Percentiles rank a stretch among this genome's conserved stretches.
These are phyloP conservation scores for Pichia sp. DNA, from an alignment of 1,139 yeast genomes.

Conservation along the genomic window DNA sequence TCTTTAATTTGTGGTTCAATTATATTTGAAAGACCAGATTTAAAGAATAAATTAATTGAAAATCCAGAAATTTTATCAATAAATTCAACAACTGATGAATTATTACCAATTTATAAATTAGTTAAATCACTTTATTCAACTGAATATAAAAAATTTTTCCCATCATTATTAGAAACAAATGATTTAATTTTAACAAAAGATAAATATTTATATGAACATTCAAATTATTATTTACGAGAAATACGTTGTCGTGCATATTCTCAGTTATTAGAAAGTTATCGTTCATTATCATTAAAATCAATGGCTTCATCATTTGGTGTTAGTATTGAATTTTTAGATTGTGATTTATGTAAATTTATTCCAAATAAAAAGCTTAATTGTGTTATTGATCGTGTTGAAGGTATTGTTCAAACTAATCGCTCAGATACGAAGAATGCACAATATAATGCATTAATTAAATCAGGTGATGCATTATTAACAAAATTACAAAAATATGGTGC, in stretches of 20 bases:
- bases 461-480: conserved; percentile 88
- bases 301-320: conserved; percentile 96
- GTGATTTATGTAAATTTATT: conserved; percentile 82
- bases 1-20: conserved; percentile 85
- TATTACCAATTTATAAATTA: conserved; percentile 78
- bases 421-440: conserved; percentile 96
- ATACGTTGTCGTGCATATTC: conserved; percentile 94
- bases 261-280: conserved; percentile 90
- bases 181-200: conserved; percentile 67
- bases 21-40: conserved; percentile 74
- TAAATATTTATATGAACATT: conserved; percentile 73
- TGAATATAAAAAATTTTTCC: conserved; percentile 78
- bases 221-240: conserved; percentile 81
- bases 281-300: conserved; percentile 78
- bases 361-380: conserved; percentile 93
- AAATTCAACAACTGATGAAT: conserved; percentile 60
- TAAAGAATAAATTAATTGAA: conserved; percentile 80
- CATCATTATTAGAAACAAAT: conserved; percentile 70
- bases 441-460: conserved; percentile 81
- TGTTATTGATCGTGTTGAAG: conserved; percentile 92
- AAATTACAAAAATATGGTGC: conserved; percentile 96
- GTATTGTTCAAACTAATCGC: conserved; percentile 90
- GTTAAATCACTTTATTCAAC: conserved; percentile 87
- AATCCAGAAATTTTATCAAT: conserved; percentile 89
- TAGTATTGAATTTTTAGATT: conserved; percentile 68